Base-by-base conservation (phyloP, 352 stramenopile species). In the Lagenidium giganteum region DNA sequence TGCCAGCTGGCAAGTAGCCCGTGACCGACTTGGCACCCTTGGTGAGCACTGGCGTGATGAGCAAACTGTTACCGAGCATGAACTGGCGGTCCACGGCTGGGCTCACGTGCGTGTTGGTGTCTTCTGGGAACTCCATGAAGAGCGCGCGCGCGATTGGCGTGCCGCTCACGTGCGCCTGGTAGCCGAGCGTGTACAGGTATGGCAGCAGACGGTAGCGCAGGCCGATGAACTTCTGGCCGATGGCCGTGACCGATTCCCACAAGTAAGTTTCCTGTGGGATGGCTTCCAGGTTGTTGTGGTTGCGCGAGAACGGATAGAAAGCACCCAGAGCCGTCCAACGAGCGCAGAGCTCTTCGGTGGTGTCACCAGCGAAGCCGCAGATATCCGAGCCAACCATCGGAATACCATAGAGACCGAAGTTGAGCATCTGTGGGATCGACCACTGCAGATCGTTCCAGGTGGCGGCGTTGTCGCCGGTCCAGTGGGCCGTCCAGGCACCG, bases 311-410 rank as follows among this genome's bases (percentile, higher is more conserved):
- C 23, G 75, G 77, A 50, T 87, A 85, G 59, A 91, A 83, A 14
- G 76, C 61, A 32, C 73, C 76, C 3, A 89, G 47, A 16, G 70
- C 69, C 8, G 74, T 87, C 79, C 83, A 92, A 16, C 79, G 72
- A 12, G 76, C 74, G 36, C 76, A 93, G 4, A 93, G 53, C 47
- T 93, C 79, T 32, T 67, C 67, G 18, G 53, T 77, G 4, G 82
- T 76, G n/a, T 63, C 39, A n/a, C 63, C 59, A 0, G 37, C 57
- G 46, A 93, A 91, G 8, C 78, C 78, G 18, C 76, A 90, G 22
- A 88, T 88, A 23, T 94, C 82, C 2, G 82, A 64, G 9, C 82
- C 82, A 2, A 90, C 66, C 78, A 94, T 91, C 7, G 79, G 76
- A 40, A 94, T 81, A 8, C 77, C 75, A 36, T 84, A 91, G 4